These are phyloP conservation scores for Cyanidium caldarium DNA, from an alignment of 23 red algal species.

Conservation along the genomic window DNA sequence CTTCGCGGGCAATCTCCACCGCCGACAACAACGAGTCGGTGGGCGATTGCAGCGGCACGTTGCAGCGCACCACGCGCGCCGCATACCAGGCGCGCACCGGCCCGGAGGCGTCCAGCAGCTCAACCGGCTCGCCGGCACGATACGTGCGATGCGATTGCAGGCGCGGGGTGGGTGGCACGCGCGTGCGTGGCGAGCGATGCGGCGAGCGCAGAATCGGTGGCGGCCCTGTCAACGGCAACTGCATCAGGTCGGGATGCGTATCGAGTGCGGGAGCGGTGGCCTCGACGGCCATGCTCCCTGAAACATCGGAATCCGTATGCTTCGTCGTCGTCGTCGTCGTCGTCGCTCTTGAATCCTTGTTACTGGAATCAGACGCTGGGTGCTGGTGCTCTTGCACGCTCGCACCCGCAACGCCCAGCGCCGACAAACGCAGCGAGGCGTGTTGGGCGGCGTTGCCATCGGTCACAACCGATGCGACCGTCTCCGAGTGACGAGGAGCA, in stretches of 20 bases:
- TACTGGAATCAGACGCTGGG: too few relatives aligned
- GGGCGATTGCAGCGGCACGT: not conserved
- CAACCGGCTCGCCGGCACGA: not conserved
- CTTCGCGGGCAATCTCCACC: not conserved
- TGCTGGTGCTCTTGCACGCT: too few relatives aligned
- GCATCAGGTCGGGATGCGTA: not conserved
- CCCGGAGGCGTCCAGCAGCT: not conserved
- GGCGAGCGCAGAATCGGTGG: slow-evolving; percentile 1
- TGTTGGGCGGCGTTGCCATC: not conserved
- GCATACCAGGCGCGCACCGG: not conserved
- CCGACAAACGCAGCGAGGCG: too few relatives aligned
- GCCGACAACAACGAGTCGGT: not conserved
- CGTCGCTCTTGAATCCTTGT: too few relatives aligned
- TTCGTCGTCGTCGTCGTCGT: too few relatives aligned
- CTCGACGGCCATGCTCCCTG: too few relatives aligned
- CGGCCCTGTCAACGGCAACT: not conserved
- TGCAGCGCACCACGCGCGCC: not conserved
- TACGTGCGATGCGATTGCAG: not conserved
- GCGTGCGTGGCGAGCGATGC: not conserved
- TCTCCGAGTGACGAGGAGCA: too few relatives aligned
- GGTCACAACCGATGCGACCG: too few relatives aligned
- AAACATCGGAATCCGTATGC: too few relatives aligned
- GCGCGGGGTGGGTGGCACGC: not conserved
- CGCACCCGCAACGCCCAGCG: too few relatives aligned
- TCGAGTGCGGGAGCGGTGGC: not conserved